phyloP scores from a whole-genome alignment of 169 alveolate genomes.

The Cryptosporidium ryanae region DNA sequence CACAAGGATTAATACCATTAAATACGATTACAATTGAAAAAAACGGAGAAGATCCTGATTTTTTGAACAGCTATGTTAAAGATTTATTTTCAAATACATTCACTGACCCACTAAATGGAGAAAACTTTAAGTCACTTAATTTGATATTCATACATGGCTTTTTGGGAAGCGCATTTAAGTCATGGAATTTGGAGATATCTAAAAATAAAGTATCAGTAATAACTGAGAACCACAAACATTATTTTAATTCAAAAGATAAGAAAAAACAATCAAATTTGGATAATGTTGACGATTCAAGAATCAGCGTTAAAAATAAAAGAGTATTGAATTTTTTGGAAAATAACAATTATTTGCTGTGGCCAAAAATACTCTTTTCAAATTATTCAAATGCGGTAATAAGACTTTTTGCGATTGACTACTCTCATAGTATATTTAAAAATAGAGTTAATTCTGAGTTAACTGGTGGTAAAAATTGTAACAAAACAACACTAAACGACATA shows the following conservation, averaged over 20 bases:
- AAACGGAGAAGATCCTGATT: constrained; percentile 1
- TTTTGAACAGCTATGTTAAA: background rate
- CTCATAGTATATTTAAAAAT: constrained; percentile 42
- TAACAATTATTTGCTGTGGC: constrained; percentile 48
- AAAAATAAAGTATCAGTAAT: constrained; percentile 37
- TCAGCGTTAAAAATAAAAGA: background rate
- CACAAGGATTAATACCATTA: constrained; percentile 45
- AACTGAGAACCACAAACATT: background rate
- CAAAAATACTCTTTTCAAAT: constrained; percentile 32
- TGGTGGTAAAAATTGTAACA: background rate
- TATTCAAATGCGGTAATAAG: background rate
- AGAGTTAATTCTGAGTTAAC: background rate
- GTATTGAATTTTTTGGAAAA: constrained; percentile 5
- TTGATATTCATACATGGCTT: constrained; percentile 64
- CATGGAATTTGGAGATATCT: constrained; percentile 56
- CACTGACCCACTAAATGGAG: too few relatives aligned
- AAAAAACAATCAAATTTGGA: background rate
- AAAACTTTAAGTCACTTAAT: background rate
- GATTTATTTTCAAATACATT: background rate
- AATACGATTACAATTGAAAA: background rate
- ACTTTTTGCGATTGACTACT: constrained; percentile 54
- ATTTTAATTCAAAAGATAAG: background rate
- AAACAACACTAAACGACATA: constrained; percentile 17
- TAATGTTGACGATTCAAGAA: background rate
- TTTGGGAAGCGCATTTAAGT: constrained; percentile 68